phyloP scores from a whole-genome alignment of 441 rosid genomes.

The Adansonia grandidieri region DNA sequence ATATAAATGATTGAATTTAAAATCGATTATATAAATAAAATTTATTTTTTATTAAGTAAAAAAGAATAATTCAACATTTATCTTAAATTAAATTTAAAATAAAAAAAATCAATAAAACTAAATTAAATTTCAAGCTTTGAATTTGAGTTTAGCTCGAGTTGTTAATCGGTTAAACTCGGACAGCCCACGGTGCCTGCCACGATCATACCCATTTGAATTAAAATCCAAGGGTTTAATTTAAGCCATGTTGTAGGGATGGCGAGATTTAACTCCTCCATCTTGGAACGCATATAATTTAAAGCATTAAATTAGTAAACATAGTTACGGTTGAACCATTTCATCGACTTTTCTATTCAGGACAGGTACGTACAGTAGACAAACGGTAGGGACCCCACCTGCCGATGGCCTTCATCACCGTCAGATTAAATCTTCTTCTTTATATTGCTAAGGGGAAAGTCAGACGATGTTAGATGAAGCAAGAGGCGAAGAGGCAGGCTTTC shows the following conservation, averaged over 20 bases:
- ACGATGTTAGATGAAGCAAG: neutral
- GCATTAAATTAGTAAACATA: conserved; percentile 28
- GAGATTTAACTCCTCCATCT: conserved; percentile 21
- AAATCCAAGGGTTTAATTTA: neutral
- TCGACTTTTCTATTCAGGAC: conserved; percentile 29
- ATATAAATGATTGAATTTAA: no score
- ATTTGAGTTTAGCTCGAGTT: no score
- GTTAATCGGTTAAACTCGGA: no score
- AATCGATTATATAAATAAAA: no score
- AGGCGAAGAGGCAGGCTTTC: conserved; percentile 14
- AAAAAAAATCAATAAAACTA: no score
- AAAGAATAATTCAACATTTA: no score
- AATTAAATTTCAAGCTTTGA: no score
- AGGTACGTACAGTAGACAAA: conserved; percentile 11
- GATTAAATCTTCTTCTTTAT: conserved; percentile 20
- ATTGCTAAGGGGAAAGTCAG: neutral
- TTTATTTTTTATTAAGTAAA: no score
- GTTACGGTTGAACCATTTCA: conserved; percentile 48
- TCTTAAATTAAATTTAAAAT: no score
- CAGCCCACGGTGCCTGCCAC: no score
- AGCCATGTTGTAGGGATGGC: no score
- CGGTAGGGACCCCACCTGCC: neutral
- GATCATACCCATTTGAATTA: conserved; percentile 2
- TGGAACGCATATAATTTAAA: neutral
- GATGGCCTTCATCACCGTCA: conserved; percentile 25